Evolutionary conservation across 1,284 basidiomycete genomes (phyloP), one percentile per base, ranked within the genome.

Genomic region (Amylostereum chailletii): DNA sequence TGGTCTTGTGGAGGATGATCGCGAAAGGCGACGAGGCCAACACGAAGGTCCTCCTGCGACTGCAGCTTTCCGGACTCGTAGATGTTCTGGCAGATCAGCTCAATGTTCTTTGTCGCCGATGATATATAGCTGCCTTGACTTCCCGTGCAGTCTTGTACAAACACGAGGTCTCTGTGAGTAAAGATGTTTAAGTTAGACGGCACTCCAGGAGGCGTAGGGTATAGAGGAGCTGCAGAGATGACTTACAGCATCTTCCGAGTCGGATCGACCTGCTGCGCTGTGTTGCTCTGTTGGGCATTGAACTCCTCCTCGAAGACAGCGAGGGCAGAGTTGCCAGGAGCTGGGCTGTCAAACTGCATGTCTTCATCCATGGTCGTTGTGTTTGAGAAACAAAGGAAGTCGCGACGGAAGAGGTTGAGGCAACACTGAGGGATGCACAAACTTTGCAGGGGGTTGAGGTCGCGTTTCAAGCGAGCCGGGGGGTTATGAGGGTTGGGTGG

Each of bases 1-100:
- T 92, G 90, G 64, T 96, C 94, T 68, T 97, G 94, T 27, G 94
- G 94, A 36, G 93, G 93, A 63, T 96, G 92, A 69, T 97, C 93
- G 49, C 93, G 80, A 68, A 91, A 94, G 48, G 90, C 89, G 58
- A 94, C 87, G 55, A 95, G 81, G 52, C 90, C 90, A 58, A 99
- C 77, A 61, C 94, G 81, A 56, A 99, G 76, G 65, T 97, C 94
- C 57, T 95, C 92, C 37, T 77, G 79, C 37, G 79, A 73, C 60
- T 88, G 84, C 27, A 99, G 80, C 61, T 89, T 90, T 46, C 95
- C 94, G 31, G 94, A 96, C 68, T 93, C 86, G 66, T 94, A 89
- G 60, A 99, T 99, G 70, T 92, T 86, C 51, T 90, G 90, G 66
- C 93, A 96, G 62, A 99, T 99, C 63, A 89, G 81, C 62, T 95